Conservation (phyloP, 2,329 filamentous ascomycete genomes). For the Ophiognomonia clavigignenti-juglandacearum region DNA sequence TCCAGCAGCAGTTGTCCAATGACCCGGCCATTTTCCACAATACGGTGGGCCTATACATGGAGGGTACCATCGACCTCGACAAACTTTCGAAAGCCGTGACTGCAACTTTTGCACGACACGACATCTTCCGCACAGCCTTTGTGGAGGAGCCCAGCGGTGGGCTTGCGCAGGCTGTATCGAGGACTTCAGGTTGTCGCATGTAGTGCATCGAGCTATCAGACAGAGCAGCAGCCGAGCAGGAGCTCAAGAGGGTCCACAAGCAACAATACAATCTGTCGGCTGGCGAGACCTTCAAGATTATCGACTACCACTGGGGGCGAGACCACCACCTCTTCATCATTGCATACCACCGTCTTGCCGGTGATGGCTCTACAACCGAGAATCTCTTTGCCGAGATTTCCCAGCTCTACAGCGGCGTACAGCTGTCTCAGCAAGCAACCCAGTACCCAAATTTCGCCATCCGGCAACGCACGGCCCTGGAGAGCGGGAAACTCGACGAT, state of each 20-base stretch:
- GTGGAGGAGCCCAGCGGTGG: not conserved
- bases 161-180: not conserved
- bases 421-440: not conserved
- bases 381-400: slow-evolving; percentile 2
- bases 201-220: not conserved
- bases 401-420: not conserved
- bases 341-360: slow-evolving; percentile 3
- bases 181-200: not conserved
- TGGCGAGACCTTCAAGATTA: slow-evolving; percentile 2
- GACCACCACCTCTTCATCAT: not conserved
- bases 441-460: not conserved
- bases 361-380: slow-evolving; percentile 4
- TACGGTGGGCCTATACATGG: not conserved
- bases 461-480: not conserved
- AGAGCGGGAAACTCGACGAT: not conserved
- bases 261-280: not conserved
- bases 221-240: not conserved
- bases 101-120: not conserved
- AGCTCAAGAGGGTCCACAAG: not conserved
- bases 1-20: too few species aligned
- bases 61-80: not conserved
- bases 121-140: slow-evolving; percentile 5
- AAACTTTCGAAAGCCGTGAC: not conserved
- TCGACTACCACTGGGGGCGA: not conserved
- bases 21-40: slow-evolving; percentile 4